Base-by-base conservation (phyloP, 108 stramenopile genomes). In the Nitzschia inconspicua region DNA sequence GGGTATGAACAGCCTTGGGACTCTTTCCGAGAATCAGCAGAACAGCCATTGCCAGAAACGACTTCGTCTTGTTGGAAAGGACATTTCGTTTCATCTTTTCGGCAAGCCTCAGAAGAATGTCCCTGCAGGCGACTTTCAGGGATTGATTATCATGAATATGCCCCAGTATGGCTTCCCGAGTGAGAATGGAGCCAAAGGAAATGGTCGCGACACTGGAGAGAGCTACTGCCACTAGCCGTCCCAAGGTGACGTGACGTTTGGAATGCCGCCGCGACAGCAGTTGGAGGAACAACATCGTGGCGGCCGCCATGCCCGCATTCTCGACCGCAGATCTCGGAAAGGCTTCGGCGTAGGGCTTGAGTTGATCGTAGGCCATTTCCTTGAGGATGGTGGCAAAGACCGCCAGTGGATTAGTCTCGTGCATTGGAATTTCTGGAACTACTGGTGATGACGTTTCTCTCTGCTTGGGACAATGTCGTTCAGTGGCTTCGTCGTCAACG, bases 301-400 rank as follows among this genome's bases (percentile, higher is more conserved):
- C 14, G 10, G 68, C 52, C 3, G 43, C 19, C 1, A 57, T 42
- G 1, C 68, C 68, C 1, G 62, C 25, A 11, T 23, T 62, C 32
- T 70, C 68, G 20, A 62, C 23, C 19, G 7, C 16, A 8, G 68
- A 61, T 40, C 54, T 52, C 10, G 51, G 60, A 56, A 70, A 54
- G 22, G 60, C 19, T 40, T 25, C 19, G 6, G 60, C 40, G 22
- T 24, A 47, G 5, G 59, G 59, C 30, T 32, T 22, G 7, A 61
- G 10, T 19, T 54, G 37, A 9, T 54, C 41, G 9, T 36, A 11
- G 8, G 53, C 44, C 57, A 62, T 59, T n/a, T 60, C 43, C 24
- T 49, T 52, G 0, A 70, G 11, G 19, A 70, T 70, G 9, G n/a
- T 18, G 0, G 55, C 39, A 30, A 70, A 53, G 25, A 60, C 53